A percentile compares a stretch with the other conserved stretches of the same genome.
Conservation (phyloP, 1,284 basidiomycete species). For the Boletellus deceptivus region DNA sequence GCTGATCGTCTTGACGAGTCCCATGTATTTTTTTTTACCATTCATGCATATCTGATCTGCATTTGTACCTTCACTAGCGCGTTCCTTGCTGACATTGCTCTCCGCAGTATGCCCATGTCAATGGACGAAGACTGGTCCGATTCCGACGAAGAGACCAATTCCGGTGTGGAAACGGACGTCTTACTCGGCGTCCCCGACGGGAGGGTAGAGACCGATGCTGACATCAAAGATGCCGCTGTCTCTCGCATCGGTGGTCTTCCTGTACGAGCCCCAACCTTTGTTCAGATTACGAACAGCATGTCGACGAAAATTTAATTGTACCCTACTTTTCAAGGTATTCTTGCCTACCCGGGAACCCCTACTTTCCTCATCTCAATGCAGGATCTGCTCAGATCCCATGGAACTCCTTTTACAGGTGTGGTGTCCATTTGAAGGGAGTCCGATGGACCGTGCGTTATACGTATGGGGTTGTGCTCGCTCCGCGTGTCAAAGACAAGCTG, state of each 20-base stretch:
- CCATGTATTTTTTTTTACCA: slow-evolving; percentile 56
- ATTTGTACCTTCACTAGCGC: slow-evolving; percentile 13
- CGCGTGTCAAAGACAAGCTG: slow-evolving; percentile 67
- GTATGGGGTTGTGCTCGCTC: slow-evolving; percentile 73
- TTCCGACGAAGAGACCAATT: slow-evolving; percentile 59
- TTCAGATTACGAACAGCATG: slow-evolving; percentile 35
- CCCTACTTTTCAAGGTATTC: slow-evolving; percentile 48
- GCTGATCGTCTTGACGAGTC: slow-evolving; percentile 60
- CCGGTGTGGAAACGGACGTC: slow-evolving; percentile 66
- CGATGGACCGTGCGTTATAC: slow-evolving; percentile 77
- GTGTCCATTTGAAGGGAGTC: slow-evolving; percentile 81
- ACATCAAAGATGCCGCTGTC: slow-evolving; percentile 70
- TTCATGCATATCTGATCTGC: slow-evolving; percentile 84
- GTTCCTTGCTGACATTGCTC: slow-evolving; percentile 21
- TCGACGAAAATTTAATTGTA: slow-evolving; percentile 31
- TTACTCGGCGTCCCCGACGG: slow-evolving; percentile 78
- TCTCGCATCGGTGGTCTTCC: slow-evolving; percentile 84
- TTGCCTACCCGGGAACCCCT: slow-evolving; percentile 53
- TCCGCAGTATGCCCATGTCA: slow-evolving; percentile 35
- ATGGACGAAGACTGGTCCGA: slow-evolving; percentile 71
- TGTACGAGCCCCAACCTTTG: slow-evolving; percentile 61
- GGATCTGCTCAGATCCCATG: slow-evolving; percentile 67
- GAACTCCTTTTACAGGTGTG: slow-evolving; percentile 79
- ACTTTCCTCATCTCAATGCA: slow-evolving; percentile 62
- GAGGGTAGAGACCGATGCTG: slow-evolving; percentile 49